Conservation (phyloP, 2,329 filamentous ascomycete species). For the Stachybotrys echinatus region DNA sequence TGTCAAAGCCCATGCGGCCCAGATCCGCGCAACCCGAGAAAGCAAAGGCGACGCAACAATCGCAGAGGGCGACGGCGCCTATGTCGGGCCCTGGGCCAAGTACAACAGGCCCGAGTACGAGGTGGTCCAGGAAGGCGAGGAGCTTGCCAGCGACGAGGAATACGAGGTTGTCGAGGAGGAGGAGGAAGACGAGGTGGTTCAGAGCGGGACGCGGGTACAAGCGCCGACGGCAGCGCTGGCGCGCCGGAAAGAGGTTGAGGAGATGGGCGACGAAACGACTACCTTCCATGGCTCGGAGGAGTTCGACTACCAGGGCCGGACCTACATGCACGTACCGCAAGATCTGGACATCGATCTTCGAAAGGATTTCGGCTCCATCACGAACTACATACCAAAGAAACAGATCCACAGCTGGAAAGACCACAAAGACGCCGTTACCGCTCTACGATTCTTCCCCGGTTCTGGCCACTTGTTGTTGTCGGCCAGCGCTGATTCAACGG, state of each 20-base stretch:
- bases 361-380: constrained; percentile 73
- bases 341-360: constrained; percentile 81
- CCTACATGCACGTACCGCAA: constrained; percentile 96
- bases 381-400: constrained; percentile 95
- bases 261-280: constrained; percentile 68
- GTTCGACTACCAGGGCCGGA: constrained; percentile 90
- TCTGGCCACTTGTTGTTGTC: constrained; percentile 87
- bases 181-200: constrained; percentile 63
- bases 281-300: constrained; percentile 79
- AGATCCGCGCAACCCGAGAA: constrained; percentile 70
- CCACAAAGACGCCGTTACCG: constrained; percentile 79
- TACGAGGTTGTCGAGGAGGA: constrained; percentile 75
- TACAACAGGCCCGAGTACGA: constrained; percentile 72
- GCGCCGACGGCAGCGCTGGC: constrained; percentile 50
- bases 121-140: constrained; percentile 66
- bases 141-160: constrained; percentile 74
- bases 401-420: constrained; percentile 84
- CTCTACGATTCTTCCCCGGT: constrained; percentile 80
- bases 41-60: constrained; percentile 78
- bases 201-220: constrained; percentile 56
- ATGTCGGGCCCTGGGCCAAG: constrained; percentile 91
- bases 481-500: constrained; percentile 81
- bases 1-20: constrained; percentile 66
- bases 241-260: constrained; percentile 53
- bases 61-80: constrained; percentile 80